Base-by-base conservation (phyloP, 192 early-diverging fungal species). In the Gamsiella multidivaricata region DNA sequence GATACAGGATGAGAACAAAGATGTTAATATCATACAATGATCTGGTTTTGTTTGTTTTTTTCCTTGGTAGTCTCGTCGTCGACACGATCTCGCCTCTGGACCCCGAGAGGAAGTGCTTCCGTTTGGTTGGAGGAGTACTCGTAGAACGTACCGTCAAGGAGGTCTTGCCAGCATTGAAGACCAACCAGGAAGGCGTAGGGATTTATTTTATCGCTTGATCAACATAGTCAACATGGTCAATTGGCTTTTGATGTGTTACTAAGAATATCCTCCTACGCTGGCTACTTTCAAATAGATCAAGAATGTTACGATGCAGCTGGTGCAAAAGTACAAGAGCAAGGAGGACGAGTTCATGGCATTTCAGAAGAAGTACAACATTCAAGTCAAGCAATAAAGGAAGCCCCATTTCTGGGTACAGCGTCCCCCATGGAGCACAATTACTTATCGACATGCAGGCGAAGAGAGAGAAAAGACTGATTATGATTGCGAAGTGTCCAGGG, bases 141-240 rank as follows among this genome's bases (percentile, higher is more conserved):
- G 92, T 97, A 23, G 94, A 99, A 71, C 91, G 95, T 26, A 96
- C 95, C 4, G 92, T 97, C 50, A 87, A 89, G 71, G 95, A 99
- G 62, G 95, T 97, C 9, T 76, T 97, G 32, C 97, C 97, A 23
- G 91, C 92, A 8, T 82, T 99, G 12, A 88, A 91, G 72, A 89
- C 88, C 52, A 97, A 97, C 86, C 86, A 89, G 68, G 92, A 94
- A 25, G 94, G 93, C 20, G 94, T 94, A 80, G 76, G 84, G n/a
- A n/a, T n/a, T n/a, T n/a, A n/a, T n/a, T n/a, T n/a, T n/a, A n/a
- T n/a, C n/a, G n/a, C n/a, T n/a, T n/a, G n/a, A n/a, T n/a, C n/a
- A n/a, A n/a, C n/a, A n/a, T n/a, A n/a, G n/a, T n/a, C n/a, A n/a
- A n/a, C n/a, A n/a, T n/a, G n/a, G n/a, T n/a, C n/a, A n/a, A n/a